Base-by-base conservation (phyloP, 108 stramenopile species). In the Fragilaria radians region DNA sequence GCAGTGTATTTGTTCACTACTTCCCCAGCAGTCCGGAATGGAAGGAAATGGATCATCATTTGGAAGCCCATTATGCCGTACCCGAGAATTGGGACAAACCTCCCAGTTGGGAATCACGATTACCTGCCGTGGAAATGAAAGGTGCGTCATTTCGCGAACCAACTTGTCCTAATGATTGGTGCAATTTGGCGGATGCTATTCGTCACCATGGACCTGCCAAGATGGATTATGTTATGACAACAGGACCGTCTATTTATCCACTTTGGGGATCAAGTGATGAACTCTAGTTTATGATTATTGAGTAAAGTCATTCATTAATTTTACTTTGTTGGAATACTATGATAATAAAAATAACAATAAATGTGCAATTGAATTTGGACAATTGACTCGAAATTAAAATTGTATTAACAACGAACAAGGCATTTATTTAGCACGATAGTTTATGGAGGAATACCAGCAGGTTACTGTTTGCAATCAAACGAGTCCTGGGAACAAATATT, bases 141-240 rank as follows among this genome's bases (percentile, higher is more conserved):
- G 84, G 70, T 30, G 83, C 89, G 9, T 74, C 64, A 18, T 66
- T 88, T 26, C 72, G 66, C 42, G 89, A 91, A 59, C 89, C 86
- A 0, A 58, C 62, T 0, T 91, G 89, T 61, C 67, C 74, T 2
- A 61, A 85, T 62, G 66, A 66, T 25, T 90, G 89, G 89, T 90
- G 89, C 64, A 57, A 21, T 21, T 48, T 83, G 25, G 56, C 73
- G 45, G 45, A 80, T 32, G 55, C 83, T 24, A 72, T 70, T 9
- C 73, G 85, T 45, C 83, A 83, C 81, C 69, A 78, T 52, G 81
- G 81, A 9, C 84, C 85, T 2, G 88, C 79, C 1, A 69, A 60
- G 52, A 75, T 72, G 26, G 74, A 74, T 36, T 46, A 30, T 17
- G 59, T 59, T 25, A 28, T 59, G 9, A 59, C 45, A 1, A 28